Conservation (phyloP, 2,329 filamentous ascomycete genomes). For the Leptosphaerulina australis region DNA sequence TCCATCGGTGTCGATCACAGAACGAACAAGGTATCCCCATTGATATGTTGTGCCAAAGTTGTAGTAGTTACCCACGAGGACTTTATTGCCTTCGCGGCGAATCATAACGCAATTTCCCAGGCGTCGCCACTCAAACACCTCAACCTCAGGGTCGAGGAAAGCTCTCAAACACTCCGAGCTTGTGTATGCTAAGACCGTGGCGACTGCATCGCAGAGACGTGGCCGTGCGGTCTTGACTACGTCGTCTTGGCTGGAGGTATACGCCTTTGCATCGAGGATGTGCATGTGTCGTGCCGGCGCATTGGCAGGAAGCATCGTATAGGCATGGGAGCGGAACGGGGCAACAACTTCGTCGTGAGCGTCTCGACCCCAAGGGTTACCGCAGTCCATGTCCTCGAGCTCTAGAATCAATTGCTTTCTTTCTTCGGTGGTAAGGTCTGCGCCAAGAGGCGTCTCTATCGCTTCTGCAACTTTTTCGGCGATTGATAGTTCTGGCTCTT, state of each 20-base stretch:
- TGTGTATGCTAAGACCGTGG: slow-evolving; percentile 21
- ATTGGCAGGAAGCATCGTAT: slow-evolving; percentile 1
- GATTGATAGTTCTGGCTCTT: background rate
- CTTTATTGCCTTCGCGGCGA: slow-evolving; percentile 17
- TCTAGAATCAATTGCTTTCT: slow-evolving; percentile 12
- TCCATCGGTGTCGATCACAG: slow-evolving; percentile 11
- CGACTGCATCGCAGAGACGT: slow-evolving; percentile 26
- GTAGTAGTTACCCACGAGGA: slow-evolving; percentile 21
- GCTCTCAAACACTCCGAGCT: slow-evolving; percentile 17
- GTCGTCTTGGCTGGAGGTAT: slow-evolving; percentile 7
- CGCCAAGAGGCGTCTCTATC: background rate
- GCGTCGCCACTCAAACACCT: slow-evolving; percentile 27
- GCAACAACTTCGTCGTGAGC: slow-evolving; percentile 20
- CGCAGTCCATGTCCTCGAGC: slow-evolving; percentile 19
- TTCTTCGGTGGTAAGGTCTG: background rate
- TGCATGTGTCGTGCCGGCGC: slow-evolving; percentile 17
- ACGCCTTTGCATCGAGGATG: slow-evolving; percentile 16
- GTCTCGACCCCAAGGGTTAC: slow-evolving; percentile 16
- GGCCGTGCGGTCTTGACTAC: slow-evolving; percentile 15
- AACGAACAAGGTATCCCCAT: slow-evolving; percentile 21
- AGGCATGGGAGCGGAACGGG: slow-evolving; percentile 4
- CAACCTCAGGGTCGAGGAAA: slow-evolving; percentile 20
- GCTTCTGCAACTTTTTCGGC: slow-evolving; percentile 5
- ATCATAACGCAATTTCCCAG: slow-evolving; percentile 20
- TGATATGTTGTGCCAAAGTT: slow-evolving; percentile 24